A percentile compares a stretch with the other conserved stretches of the same genome.
phyloP scores from a whole-genome alignment of 139 green algal genomes.

The Micractinium sp. region DNA sequence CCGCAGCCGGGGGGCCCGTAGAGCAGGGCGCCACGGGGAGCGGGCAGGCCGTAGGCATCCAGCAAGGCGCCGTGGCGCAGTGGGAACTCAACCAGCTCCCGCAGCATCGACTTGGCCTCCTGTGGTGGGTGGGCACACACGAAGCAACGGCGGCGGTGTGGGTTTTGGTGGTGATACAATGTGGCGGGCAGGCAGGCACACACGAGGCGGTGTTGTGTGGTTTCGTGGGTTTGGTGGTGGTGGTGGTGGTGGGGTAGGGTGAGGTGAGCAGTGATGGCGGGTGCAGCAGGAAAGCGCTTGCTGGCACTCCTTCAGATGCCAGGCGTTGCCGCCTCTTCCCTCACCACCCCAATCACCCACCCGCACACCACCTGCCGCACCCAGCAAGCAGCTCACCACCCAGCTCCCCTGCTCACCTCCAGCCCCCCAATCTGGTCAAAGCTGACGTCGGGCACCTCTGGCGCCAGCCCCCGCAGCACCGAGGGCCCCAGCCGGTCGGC shows the following conservation, averaged over 20 bases:
- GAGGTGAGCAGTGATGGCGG: too few relatives aligned
- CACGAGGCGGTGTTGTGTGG: too few relatives aligned
- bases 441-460: conserved; percentile 58
- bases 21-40: conserved; percentile 45
- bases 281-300: neutral
- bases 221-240: too few relatives aligned
- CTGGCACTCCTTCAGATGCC: neutral
- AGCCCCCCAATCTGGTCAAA: conserved; percentile 52
- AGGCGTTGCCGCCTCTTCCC: too few relatives aligned
- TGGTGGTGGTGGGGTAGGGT: neutral
- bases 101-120: conserved; percentile 51
- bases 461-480: conserved; percentile 73
- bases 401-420: conserved; percentile 9
- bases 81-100: conserved; percentile 48
- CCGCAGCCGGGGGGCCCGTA: conserved; percentile 93
- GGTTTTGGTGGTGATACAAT: too few relatives aligned
- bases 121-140: neutral
- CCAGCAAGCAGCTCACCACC: neutral
- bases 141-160: too few relatives aligned
- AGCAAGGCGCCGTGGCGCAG: conserved; percentile 29
- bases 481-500: neutral
- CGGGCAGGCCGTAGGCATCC: conserved; percentile 19
- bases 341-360: neutral
- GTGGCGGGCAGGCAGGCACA: too few relatives aligned
- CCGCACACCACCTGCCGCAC: neutral